These are phyloP conservation scores for Magnaporthiopsis poae DNA, from an alignment of 2,329 filamentous ascomycete genomes.

Conservation along the genomic window DNA sequence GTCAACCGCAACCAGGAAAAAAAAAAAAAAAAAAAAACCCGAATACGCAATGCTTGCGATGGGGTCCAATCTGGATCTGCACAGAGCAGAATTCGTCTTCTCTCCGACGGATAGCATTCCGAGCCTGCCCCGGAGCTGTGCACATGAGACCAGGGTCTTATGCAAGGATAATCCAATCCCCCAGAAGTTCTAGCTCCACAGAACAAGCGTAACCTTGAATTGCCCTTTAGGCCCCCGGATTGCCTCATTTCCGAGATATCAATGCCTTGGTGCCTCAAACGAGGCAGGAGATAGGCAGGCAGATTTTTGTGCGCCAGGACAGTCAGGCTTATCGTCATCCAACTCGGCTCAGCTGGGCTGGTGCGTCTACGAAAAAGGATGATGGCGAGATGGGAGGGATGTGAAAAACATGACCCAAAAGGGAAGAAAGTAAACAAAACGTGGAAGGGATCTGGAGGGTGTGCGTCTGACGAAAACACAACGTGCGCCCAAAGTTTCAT, in stretches of 20 bases:
- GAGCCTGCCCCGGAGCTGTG: neutral
- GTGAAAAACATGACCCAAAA: neutral
- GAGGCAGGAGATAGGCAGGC: neutral
- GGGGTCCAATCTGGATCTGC: neutral
- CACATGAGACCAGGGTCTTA: neutral
- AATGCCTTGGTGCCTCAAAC: neutral
- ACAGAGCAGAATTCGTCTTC: neutral
- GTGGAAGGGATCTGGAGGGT: neutral
- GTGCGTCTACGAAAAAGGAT: too few species aligned
- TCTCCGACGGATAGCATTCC: neutral
- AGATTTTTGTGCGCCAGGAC: neutral
- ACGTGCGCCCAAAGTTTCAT: neutral
- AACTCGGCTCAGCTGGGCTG: too few species aligned
- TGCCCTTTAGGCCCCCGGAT: neutral
- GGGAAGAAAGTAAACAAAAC: neutral
- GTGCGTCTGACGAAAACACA: neutral
- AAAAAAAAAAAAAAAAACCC: neutral
- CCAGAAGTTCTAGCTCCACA: neutral
- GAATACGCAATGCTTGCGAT: neutral
- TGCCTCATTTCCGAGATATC: conserved; percentile 2
- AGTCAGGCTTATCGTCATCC: neutral
- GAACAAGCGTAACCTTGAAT: neutral
- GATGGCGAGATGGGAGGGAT: neutral
- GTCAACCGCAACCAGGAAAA: too few species aligned
- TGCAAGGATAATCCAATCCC: neutral